A percentile compares a stretch with the other conserved stretches of the same genome.
phyloP scores from a whole-genome alignment of 1,284 basidiomycete species.

The Nidula niveotomentosa region DNA sequence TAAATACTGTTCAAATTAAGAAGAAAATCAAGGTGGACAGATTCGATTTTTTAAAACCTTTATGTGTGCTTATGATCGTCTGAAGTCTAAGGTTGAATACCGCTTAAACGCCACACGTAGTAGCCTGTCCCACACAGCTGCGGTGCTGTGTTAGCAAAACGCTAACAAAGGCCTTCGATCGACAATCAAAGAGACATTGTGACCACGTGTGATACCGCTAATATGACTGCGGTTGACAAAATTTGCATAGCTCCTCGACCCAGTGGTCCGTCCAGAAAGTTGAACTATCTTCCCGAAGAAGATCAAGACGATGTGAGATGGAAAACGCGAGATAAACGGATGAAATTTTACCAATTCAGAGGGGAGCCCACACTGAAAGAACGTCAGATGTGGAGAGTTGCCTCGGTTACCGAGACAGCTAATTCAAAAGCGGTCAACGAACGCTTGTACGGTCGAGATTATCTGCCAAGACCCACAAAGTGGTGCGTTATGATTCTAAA shows the following conservation, averaged over 20 bases:
- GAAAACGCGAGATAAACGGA: background rate
- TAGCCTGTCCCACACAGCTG: conserved; percentile 1
- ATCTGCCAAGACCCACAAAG: no score
- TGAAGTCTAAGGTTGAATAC: conserved; percentile 2
- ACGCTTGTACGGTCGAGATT: no score
- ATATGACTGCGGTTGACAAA: no score
- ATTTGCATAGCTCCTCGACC: no score
- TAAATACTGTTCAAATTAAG: no score
- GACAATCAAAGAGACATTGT: background rate
- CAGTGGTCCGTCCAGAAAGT: background rate
- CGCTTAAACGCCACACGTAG: conserved; percentile 20
- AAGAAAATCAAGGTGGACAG: no score
- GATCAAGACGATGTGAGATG: background rate
- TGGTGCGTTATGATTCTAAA: no score
- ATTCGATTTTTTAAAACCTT: no score
- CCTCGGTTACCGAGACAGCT: background rate
- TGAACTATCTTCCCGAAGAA: background rate
- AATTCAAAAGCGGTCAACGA: background rate
- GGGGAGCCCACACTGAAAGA: background rate
- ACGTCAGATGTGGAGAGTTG: background rate
- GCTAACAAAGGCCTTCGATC: background rate
- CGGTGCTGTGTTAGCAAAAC: background rate
- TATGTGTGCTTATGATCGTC: background rate
- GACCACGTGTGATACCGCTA: no score
- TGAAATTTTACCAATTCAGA: background rate